These are phyloP conservation scores for Ceratocystiopsis sp. DNA, from an alignment of 2,329 filamentous ascomycete species.

Conservation along the genomic window DNA sequence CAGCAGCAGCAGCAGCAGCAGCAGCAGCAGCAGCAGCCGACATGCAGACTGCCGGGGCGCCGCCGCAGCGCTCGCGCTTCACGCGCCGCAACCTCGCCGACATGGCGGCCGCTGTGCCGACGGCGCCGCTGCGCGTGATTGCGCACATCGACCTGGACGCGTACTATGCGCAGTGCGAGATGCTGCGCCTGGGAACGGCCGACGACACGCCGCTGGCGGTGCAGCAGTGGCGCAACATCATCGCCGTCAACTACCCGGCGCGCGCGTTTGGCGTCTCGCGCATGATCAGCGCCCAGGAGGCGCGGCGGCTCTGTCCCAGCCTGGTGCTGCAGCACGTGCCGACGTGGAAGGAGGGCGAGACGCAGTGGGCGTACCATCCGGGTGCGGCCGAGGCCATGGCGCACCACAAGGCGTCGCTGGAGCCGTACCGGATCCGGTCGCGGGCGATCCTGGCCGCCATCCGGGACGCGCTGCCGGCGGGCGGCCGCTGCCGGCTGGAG, in stretches of 20 bases:
- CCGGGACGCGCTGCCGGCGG: constrained; percentile 50
- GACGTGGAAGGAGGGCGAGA: constrained; percentile 84
- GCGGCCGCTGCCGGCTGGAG: constrained; percentile 30
- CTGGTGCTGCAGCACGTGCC: constrained; percentile 84
- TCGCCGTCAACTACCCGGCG: constrained; percentile 91
- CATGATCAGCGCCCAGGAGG: constrained; percentile 65
- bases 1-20: not conserved
- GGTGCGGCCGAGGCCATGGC: constrained; percentile 65
- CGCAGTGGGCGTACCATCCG: constrained; percentile 77
- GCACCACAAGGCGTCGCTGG: constrained; percentile 84
- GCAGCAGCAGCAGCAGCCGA: constrained; percentile 11
- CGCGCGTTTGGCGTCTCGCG: constrained; percentile 63
- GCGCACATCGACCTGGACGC: constrained; percentile 92
- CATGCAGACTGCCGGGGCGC: constrained; percentile 5
- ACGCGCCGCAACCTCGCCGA: constrained; percentile 71
- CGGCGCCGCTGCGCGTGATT: constrained; percentile 68
- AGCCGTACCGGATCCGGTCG: constrained; percentile 77
- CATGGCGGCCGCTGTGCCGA: constrained; percentile 51
- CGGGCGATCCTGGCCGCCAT: constrained; percentile 66
- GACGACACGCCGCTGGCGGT: constrained; percentile 75
- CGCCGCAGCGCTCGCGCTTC: constrained; percentile 46
- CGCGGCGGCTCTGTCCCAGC: constrained; percentile 69
- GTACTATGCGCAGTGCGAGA: constrained; percentile 95
- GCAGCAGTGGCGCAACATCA: constrained; percentile 88
- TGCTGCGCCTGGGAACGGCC: constrained; percentile 60